Base-by-base conservation (phyloP, 345 rosid species). In the Brassica incana region DNA sequence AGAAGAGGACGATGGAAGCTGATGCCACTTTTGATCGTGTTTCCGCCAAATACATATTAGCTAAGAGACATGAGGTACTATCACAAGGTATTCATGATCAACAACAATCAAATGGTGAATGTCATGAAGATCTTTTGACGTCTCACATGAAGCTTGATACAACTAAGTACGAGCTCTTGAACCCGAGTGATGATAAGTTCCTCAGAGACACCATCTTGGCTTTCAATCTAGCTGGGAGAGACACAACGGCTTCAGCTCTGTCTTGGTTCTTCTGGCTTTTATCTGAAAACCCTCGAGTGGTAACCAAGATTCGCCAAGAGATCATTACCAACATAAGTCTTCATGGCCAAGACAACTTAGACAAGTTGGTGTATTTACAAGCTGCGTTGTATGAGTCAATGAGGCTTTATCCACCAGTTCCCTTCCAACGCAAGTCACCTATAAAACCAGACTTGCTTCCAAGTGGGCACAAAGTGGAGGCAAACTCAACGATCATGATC, bases 191-290 rank as follows among this genome's bases (percentile, higher is more conserved):
- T 2, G 80, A 86, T n/a, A 73, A 81, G 59, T 86, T 83, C 69
- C 5, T 87, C 7, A 80, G 85, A 66, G 92, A 87, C 62, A 80
- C 50, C 29, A 14, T 86, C n/a, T 6, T 86, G n/a, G 74, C 61
- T 62, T 74, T 87, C 67, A n/a, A 83, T 76, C 0, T 79, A 5
- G 89, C 89, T 1, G 86, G 88, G 5, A 73, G 83, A 33, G 90
- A 82, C 9, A 5, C 74, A 0, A 69, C 25, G 25, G 25, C 35
- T 2, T 45, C 62, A 4, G 25, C 75, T 61, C 75, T 88, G 9
- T 29, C 82, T 10, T 85, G 88, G 88, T 80, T 88, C 36, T 87
- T 88, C 15, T 81, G 86, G 85, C 68, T 75, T 11, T n/a, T 87
- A 2, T 65, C 83, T 0, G 58, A 67, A 54, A 82, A 86, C 30